Percentiles rank a stretch among this genome's conserved stretches.
phyloP scores from a whole-genome alignment of 2,329 filamentous ascomycete genomes.

The Apiospora aurea region DNA sequence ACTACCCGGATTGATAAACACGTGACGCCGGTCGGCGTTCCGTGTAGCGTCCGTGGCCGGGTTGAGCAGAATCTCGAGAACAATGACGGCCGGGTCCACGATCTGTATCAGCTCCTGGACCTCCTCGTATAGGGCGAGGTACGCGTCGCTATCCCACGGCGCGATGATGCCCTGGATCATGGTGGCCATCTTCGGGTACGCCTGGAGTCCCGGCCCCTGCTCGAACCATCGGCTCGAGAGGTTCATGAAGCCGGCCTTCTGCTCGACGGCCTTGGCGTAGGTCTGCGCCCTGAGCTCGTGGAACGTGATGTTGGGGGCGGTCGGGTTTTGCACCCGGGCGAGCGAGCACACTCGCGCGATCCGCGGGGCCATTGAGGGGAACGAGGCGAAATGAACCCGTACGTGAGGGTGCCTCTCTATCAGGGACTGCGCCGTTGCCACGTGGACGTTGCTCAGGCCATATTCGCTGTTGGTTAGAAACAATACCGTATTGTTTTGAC shows the following conservation, averaged over 20 bases:
- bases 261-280: not conserved
- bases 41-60: slow-evolving; percentile 32
- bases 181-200: not conserved
- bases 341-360: not conserved
- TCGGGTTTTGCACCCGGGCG: not conserved
- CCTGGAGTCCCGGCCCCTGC: not conserved
- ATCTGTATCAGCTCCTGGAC: slow-evolving; percentile 25
- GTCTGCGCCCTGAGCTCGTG: not conserved
- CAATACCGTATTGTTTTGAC: slow-evolving; percentile 43
- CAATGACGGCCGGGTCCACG: slow-evolving; percentile 34
- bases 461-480: slow-evolving; percentile 43
- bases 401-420: slow-evolving; percentile 43
- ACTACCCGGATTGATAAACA: slow-evolving; percentile 30
- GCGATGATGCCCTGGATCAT: not conserved
- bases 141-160: not conserved
- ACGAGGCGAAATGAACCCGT: slow-evolving; percentile 46
- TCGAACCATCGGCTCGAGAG: not conserved
- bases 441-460: slow-evolving; percentile 47
- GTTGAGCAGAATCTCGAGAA: slow-evolving; percentile 30
- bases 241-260: not conserved
- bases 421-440: slow-evolving; percentile 45
- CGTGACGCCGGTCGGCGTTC: slow-evolving; percentile 27
- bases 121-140: not conserved
- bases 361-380: slow-evolving; percentile 28
- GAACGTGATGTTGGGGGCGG: not conserved